Base-by-base conservation (phyloP, 768 basidiomycete species). In the Omphalotus guepiniiformis region DNA sequence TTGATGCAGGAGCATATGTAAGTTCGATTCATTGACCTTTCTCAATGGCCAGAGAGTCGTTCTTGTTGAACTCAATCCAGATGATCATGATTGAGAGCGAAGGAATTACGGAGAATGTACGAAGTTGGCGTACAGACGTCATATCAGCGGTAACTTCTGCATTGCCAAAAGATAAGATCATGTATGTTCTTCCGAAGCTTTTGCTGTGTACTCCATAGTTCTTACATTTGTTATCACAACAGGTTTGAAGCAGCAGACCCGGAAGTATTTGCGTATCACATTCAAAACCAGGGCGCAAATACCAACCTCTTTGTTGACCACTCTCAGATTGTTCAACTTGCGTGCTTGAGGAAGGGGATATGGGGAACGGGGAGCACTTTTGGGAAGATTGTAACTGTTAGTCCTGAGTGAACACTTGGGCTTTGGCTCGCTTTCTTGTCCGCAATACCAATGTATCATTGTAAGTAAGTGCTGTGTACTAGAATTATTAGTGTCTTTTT, bases 1-100 rank as follows among this genome's bases (percentile, higher is more conserved):
- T 74, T 4, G 60, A 74, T n/a, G 69, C 68, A 1, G 70, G 70
- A 4, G 68, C 71, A 8, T 53, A 74, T 59, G 57, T 56, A 29
- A 1, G 57, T 26, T 12, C 11, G 16, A 13, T 18, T 40, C 39
- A 12, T 23, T 9, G 23, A n/a, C 7, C 29, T 41, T 25, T 16
- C 6, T 39, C 38, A 9, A 39, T n/a, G n/a, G 5, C n/a, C 5
- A 6, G 16, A 18, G 25, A 23, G 5, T 18, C 6, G n/a, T 18
- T n/a, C 40, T 42, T 27, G 13, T 11, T 21, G 25, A 26, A 18
- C 25, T 8, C 16, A 3, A 28, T 9, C 30, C 27, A 58, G 54
- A 70, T 71, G 60, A 65, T 73, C 37, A 69, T 71, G 71, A 75
- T 73, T 39, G 72, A 75, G 53, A 70, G 68, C 47, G 73, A 71